Percentiles rank a stretch among this genome's conserved stretches.
Evolutionary conservation across 2,329 filamentous ascomycete genomes (phyloP).

Genomic region (Exophiala oligosperma): DNA sequence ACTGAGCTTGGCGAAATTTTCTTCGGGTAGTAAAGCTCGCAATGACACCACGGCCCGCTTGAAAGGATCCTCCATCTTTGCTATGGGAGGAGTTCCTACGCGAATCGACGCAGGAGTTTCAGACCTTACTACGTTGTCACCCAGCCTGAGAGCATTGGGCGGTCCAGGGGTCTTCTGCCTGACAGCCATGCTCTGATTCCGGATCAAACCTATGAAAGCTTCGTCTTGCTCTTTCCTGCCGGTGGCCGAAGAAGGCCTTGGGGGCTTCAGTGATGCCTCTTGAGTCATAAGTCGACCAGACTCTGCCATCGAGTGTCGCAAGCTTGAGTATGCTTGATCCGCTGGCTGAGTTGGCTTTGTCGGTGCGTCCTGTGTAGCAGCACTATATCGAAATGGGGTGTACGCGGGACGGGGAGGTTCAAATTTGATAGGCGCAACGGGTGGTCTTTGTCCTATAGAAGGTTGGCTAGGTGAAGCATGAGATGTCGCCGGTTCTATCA

Average conservation of each 20-base stretch:
- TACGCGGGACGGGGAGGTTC: constrained; percentile 44
- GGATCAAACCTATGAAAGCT: constrained; percentile 49
- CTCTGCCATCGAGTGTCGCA: constrained; percentile 46
- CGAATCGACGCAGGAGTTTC: constrained; percentile 36
- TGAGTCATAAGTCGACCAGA: constrained; percentile 46
- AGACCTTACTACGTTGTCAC: constrained; percentile 31
- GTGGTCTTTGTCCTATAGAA: constrained; percentile 9
- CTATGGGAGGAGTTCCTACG: constrained; percentile 26
- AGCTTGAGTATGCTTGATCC: constrained; percentile 48
- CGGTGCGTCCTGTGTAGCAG: constrained; percentile 41
- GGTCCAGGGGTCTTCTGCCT: constrained; percentile 24
- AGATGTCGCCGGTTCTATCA: constrained; percentile 10
- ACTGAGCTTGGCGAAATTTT: constrained; percentile 1
- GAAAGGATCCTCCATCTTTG: constrained; percentile 4
- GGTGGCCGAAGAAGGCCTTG: constrained; percentile 25
- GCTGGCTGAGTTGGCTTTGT: constrained; percentile 44
- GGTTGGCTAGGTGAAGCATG: constrained; percentile 5
- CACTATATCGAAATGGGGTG: constrained; percentile 46
- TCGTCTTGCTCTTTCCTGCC: constrained; percentile 39
- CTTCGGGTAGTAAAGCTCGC: constrained; percentile 14
- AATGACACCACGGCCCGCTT: constrained; percentile 15
- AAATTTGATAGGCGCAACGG: constrained; percentile 25
- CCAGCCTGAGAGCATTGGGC: constrained; percentile 35
- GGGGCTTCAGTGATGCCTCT: constrained; percentile 25
- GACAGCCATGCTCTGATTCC: constrained; percentile 42